Percentiles rank a stretch among this genome's conserved stretches.
phyloP scores from a whole-genome alignment of 208 protist species.

The Wallacemonas sp. region DNA sequence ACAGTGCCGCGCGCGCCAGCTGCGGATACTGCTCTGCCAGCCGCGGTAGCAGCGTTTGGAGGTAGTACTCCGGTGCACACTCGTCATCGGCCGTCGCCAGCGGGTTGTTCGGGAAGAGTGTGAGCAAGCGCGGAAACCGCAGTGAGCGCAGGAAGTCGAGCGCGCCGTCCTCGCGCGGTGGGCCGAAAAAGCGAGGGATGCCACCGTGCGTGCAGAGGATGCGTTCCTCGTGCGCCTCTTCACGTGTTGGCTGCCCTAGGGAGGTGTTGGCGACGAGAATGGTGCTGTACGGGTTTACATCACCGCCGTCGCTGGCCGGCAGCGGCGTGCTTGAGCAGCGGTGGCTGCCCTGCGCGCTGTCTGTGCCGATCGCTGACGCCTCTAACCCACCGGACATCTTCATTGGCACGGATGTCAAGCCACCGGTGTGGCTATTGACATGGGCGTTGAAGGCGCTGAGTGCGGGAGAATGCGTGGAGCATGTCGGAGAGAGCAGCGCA shows the following conservation, averaged over 20 bases:
- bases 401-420: not conserved
- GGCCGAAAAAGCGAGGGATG: conserved; percentile 58
- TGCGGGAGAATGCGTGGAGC: no score
- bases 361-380: not conserved
- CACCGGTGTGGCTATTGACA: not conserved
- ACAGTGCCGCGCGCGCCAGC: not conserved
- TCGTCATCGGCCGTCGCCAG: conserved; percentile 36
- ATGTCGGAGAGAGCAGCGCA: not conserved
- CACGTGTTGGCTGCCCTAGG: conserved; percentile 21
- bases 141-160: conserved; percentile 43
- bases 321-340: conserved; percentile 6
- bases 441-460: no score
- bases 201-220: conserved; percentile 83
- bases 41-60: conserved; percentile 20
- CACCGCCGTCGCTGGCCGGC: not conserved
- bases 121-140: conserved; percentile 56
- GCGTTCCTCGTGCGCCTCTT: conserved; percentile 45
- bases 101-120: conserved; percentile 67
- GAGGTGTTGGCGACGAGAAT: conserved; percentile 16
- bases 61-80: conserved; percentile 43
- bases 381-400: not conserved
- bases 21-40: conserved; percentile 27
- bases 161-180: conserved; percentile 43
- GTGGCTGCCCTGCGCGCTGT: not conserved
- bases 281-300: conserved; percentile 13